Evolutionary conservation across 352 stramenopile genomes (phyloP).

Genomic region (Phytopythium sindhum): DNA sequence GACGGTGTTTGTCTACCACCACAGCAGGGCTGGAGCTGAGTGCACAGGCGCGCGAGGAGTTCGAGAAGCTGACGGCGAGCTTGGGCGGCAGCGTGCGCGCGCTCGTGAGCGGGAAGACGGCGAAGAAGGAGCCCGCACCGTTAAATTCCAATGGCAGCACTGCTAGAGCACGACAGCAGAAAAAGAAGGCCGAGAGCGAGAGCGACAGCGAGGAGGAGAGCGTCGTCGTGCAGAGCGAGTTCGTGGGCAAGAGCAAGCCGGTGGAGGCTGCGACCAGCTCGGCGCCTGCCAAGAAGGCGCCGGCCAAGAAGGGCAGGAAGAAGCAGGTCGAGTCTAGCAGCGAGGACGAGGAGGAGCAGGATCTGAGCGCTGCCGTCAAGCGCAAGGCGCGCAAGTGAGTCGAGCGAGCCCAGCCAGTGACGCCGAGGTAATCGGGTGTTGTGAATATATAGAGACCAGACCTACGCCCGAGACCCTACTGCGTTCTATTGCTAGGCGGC

Average conservation of each 20-base stretch:
- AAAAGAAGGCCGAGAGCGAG: conserved; percentile 35
- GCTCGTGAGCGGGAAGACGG: conserved; percentile 32
- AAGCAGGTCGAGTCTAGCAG: conserved; percentile 42
- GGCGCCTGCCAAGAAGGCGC: conserved; percentile 9
- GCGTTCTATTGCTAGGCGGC: not conserved
- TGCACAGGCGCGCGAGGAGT: conserved; percentile 41
- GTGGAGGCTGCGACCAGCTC: not conserved
- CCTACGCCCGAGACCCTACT: no score
- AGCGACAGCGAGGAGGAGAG: conserved; percentile 74
- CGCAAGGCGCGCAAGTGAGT: conserved; percentile 32
- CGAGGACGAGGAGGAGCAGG: conserved; percentile 45
- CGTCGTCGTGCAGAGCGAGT: conserved; percentile 77
- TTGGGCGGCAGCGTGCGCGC: conserved; percentile 31
- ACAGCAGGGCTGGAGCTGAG: conserved; percentile 20
- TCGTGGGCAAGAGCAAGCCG: conserved; percentile 14
- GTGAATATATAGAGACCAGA: conserved; percentile 1
- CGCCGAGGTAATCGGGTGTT: not conserved
- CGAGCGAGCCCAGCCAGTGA: not conserved
- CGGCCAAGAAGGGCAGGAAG: conserved; percentile 37
- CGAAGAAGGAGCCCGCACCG: conserved; percentile 2
- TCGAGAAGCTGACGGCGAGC: conserved; percentile 53
- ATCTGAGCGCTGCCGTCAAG: conserved; percentile 74
- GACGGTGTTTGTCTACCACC: not conserved
- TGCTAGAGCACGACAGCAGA: conserved; percentile 5
- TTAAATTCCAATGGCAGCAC: conserved; percentile 8